Percentiles rank a stretch among this genome's conserved stretches.
These are phyloP conservation scores for Carex sylvatica DNA, from an alignment of 202 grass and related monocot species.

Conservation along the genomic window DNA sequence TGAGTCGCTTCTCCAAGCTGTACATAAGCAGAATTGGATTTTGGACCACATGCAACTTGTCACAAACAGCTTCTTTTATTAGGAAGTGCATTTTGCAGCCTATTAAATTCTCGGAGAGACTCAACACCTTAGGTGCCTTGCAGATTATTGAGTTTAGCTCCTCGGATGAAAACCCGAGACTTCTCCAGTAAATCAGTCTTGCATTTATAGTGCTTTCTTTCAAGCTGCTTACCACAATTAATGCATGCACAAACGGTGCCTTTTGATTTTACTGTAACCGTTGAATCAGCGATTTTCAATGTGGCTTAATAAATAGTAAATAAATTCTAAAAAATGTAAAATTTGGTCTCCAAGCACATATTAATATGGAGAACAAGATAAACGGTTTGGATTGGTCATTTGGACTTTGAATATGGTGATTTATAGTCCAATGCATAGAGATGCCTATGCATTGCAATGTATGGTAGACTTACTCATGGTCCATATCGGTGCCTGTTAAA, in stretches of 20 bases:
- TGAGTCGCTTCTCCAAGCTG: neutral
- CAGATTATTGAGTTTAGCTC: neutral
- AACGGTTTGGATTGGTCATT: no score
- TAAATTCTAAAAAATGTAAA: no score
- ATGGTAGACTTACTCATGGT: no score
- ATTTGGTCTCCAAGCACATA: no score
- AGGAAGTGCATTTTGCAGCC: neutral
- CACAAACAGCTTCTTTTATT: neutral
- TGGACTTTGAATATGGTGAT: no score
- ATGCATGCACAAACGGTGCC: slow-evolving; percentile 14
- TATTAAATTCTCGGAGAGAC: neutral
- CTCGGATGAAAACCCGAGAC: slow-evolving; percentile 17
- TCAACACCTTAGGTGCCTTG: neutral
- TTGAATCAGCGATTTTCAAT: no score
- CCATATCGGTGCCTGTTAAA: no score
- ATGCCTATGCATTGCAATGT: no score
- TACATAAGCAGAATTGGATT: neutral
- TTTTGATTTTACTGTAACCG: no score
- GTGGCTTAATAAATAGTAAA: no score
- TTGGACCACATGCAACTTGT: neutral
- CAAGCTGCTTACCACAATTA: neutral
- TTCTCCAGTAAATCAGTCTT: slow-evolving; percentile 11
- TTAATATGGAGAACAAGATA: no score
- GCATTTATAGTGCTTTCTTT: neutral
- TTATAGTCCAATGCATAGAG: no score